Conservation (phyloP, 2,329 filamentous ascomycete genomes). For the Colletotrichum destructivum region DNA sequence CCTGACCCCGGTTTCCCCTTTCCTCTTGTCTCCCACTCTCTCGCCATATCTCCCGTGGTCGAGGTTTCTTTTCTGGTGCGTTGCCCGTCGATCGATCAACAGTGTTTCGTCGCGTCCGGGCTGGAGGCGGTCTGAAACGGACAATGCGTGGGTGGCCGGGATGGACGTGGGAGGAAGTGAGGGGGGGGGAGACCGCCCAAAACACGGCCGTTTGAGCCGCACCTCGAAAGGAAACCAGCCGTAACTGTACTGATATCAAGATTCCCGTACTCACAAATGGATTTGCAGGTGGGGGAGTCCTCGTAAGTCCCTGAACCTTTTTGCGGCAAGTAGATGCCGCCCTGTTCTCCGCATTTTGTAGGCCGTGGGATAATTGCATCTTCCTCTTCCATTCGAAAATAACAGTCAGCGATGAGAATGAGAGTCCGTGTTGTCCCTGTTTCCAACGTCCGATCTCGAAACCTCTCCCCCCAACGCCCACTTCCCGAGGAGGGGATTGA, state of each 20-base stretch:
- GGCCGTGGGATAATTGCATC: constrained; percentile 19
- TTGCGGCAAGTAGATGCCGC: constrained; percentile 18
- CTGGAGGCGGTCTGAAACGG: constrained; percentile 38
- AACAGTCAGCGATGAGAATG: not conserved
- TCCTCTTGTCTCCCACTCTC: not conserved
- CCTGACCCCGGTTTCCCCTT: constrained; percentile 3
- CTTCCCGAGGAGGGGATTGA: constrained; percentile 20
- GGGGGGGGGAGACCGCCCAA: constrained; percentile 18
- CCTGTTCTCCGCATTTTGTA: too few relatives aligned
- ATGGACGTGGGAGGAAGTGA: constrained; percentile 34
- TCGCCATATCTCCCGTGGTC: too few relatives aligned
- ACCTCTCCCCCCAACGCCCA: constrained; percentile 21
- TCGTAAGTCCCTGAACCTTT: not conserved
- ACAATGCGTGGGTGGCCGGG: constrained; percentile 37
- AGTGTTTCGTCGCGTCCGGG: constrained; percentile 41
- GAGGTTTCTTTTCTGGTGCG: too few relatives aligned
- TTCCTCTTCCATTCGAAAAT: constrained; percentile 4
- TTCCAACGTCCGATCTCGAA: not conserved
- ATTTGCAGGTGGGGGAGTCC: not conserved
- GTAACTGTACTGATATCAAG: not conserved
- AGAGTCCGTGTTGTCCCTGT: constrained; percentile 29
- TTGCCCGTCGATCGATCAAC: constrained; percentile 39
- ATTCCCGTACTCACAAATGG: too few relatives aligned
- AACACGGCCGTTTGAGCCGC: constrained; percentile 41
- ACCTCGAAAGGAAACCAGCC: constrained; percentile 22